Conservation (phyloP, 1,284 basidiomycete species). For the Prillingera fragicola region DNA sequence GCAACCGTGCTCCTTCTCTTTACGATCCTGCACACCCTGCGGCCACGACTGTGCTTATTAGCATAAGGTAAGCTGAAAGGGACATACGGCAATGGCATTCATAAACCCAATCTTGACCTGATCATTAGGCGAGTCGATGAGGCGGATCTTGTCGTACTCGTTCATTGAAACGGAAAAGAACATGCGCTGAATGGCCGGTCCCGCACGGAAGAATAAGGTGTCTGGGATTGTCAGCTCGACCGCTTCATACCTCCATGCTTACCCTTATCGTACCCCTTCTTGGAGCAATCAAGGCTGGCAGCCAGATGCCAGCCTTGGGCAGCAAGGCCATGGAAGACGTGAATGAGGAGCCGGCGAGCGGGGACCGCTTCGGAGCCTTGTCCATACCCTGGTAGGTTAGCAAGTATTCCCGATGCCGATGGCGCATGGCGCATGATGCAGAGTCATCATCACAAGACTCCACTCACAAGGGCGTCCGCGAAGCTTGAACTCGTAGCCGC, state of each 20-base stretch:
- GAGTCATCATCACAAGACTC: background rate
- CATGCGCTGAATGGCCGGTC: slow-evolving; percentile 24
- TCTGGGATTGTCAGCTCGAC: slow-evolving; percentile 44
- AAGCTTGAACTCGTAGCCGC: slow-evolving; percentile 37
- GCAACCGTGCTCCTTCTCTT: slow-evolving; percentile 32
- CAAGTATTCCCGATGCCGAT: background rate
- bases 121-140: slow-evolving; percentile 38
- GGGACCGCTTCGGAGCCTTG: slow-evolving; percentile 31
- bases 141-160: slow-evolving; percentile 39
- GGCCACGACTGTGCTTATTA: slow-evolving; percentile 24
- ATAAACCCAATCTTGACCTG: slow-evolving; percentile 26
- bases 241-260: no score
- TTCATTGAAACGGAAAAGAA: slow-evolving; percentile 40
- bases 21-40: slow-evolving; percentile 30
- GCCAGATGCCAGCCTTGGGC: slow-evolving; percentile 33
- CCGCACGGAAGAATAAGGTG: slow-evolving; percentile 34
- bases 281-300: slow-evolving; percentile 29
- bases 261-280: slow-evolving; percentile 19
- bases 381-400: slow-evolving; percentile 27
- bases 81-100: slow-evolving; percentile 4
- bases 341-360: slow-evolving; percentile 31
- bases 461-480: slow-evolving; percentile 33
- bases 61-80: background rate
- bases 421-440: no score
- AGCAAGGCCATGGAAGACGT: slow-evolving; percentile 27